Evolutionary conservation across 2,329 filamentous ascomycete genomes (phyloP).

Genomic region (Eutypa lata): DNA sequence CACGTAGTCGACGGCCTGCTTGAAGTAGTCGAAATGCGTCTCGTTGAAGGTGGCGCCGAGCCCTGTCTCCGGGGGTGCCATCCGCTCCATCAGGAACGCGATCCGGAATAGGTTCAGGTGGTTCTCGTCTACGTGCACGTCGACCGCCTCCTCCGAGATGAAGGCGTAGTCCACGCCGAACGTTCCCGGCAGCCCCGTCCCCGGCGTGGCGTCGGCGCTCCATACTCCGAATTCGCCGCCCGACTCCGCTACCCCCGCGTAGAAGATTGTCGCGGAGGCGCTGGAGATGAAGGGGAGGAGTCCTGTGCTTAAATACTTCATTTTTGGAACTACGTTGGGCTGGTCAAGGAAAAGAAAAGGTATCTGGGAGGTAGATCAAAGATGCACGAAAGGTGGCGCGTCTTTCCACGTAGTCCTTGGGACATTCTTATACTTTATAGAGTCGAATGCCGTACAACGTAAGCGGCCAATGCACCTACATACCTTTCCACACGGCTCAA

Average conservation of each 20-base stretch:
- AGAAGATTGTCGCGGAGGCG: constrained; percentile 42
- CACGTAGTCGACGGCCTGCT: constrained; percentile 47
- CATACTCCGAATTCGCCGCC: constrained; percentile 46
- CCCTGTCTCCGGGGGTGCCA: constrained; percentile 43
- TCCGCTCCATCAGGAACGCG: constrained; percentile 48
- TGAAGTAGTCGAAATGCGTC: constrained; percentile 43
- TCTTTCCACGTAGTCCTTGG: no score
- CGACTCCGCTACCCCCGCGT: constrained; percentile 45
- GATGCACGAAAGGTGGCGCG: no score
- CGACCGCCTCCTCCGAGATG: constrained; percentile 42
- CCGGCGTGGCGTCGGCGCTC: constrained; percentile 30
- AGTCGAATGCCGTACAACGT: no score
- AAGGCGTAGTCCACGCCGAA: constrained; percentile 50
- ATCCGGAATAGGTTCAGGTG: constrained; percentile 47
- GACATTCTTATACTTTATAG: no score
- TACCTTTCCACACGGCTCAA: no score
- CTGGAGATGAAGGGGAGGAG: constrained; percentile 10
- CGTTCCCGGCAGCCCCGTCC: constrained; percentile 44
- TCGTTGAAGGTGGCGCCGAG: constrained; percentile 48
- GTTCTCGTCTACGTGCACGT: constrained; percentile 43
- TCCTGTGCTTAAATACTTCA: constrained; percentile 15
- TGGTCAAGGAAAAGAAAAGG: no score
- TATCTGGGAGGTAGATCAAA: no score
- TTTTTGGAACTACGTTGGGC: constrained; percentile 4
- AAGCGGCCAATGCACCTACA: no score